Evolutionary conservation across 148 eudicot species (phyloP).

Genomic region (Camellia sinensis): DNA sequence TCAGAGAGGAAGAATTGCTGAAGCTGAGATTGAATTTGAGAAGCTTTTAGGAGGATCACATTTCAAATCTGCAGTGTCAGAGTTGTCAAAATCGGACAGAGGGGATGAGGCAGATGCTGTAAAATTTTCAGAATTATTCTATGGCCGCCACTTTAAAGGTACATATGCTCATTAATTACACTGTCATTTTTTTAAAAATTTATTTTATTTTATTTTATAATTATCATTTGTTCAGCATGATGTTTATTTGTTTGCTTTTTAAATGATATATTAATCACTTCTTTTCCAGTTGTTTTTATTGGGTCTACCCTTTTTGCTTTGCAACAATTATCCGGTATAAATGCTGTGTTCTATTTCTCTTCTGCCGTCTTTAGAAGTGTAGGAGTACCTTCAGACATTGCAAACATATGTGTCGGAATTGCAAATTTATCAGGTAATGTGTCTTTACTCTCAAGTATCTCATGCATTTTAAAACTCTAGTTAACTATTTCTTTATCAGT

Average conservation of each 20-base stretch:
- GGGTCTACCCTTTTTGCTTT: slow-evolving; percentile 77
- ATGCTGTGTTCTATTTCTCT: slow-evolving; percentile 92
- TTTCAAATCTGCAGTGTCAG: slow-evolving; percentile 68
- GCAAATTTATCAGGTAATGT: slow-evolving; percentile 63
- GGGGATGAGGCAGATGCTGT: slow-evolving; percentile 64
- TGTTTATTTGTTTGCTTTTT: not conserved
- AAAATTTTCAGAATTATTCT: slow-evolving; percentile 56
- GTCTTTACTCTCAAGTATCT: not conserved
- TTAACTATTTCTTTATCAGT: not conserved
- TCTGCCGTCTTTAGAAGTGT: slow-evolving; percentile 76
- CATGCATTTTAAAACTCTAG: not conserved
- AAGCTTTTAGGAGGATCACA: slow-evolving; percentile 62
- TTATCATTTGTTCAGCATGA: not conserved
- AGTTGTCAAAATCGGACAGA: slow-evolving; percentile 66
- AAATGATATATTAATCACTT: slow-evolving; percentile 1
- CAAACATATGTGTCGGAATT: slow-evolving; percentile 67
- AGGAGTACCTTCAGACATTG: slow-evolving; percentile 70
- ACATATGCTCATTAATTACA: not conserved
- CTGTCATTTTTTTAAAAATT: no score
- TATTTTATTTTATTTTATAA: not conserved
- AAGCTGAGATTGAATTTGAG: slow-evolving; percentile 71
- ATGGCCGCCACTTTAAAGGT: slow-evolving; percentile 67
- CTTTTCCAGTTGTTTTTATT: slow-evolving; percentile 75
- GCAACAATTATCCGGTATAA: slow-evolving; percentile 91
- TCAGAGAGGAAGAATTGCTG: slow-evolving; percentile 72